phyloP scores from a whole-genome alignment of 2,329 filamentous ascomycete genomes.

The Chalaropsis thielavioides region DNA sequence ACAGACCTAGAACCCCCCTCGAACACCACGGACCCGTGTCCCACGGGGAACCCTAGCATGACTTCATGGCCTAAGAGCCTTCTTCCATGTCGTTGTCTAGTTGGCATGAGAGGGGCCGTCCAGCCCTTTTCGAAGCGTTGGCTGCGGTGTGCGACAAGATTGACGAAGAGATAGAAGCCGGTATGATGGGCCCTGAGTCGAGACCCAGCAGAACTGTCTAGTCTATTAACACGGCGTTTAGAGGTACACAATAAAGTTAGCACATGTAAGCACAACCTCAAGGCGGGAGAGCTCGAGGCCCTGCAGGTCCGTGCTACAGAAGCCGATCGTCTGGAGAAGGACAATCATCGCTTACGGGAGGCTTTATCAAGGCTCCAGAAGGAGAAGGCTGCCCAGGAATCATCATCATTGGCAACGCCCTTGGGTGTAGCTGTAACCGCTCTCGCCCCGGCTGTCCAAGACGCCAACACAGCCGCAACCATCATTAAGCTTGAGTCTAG shows the following conservation, averaged over 20 bases:
- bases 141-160: conserved; percentile 29
- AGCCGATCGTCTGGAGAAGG: conserved; percentile 28
- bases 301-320: conserved; percentile 24
- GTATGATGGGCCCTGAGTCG: conserved; percentile 21
- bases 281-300: conserved; percentile 25
- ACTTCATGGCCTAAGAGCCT: background rate
- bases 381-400: conserved; percentile 20
- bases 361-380: conserved; percentile 23
- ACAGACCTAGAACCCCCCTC: background rate
- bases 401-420: background rate
- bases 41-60: background rate
- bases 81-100: conserved; percentile 23
- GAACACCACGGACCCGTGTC: background rate
- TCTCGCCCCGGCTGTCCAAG: conserved; percentile 7
- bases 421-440: background rate
- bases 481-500: background rate
- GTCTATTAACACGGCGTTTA: background rate
- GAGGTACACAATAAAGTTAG: conserved; percentile 19
- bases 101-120: conserved; percentile 29
- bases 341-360: conserved; percentile 30
- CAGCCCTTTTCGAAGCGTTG: conserved; percentile 29
- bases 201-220: background rate
- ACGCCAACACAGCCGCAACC: background rate
- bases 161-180: conserved; percentile 26
- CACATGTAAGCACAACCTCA: conserved; percentile 20